Evolutionary conservation across 225 moss, liverwort and hornwort species (phyloP), one percentile per base, ranked within the genome.

Genomic region (Ulota crispa): DNA sequence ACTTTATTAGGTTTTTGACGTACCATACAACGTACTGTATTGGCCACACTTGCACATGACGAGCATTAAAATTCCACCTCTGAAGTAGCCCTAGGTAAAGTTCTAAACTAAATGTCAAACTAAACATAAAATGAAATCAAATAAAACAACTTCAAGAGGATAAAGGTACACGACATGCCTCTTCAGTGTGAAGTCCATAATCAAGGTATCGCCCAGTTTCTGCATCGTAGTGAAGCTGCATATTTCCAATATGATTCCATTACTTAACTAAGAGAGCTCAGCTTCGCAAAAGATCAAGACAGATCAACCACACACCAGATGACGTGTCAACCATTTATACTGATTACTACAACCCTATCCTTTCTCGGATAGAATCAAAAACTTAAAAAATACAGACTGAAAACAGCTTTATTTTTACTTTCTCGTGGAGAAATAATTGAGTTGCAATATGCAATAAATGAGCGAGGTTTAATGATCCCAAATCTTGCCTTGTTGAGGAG

Each of bases 101-200:
- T 26, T 74, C 39, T 57, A 74, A 11, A 6, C 26, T 52, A 47
- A 47, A 52, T 18, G 5, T 77, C 39, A 74, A 57, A 39, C 0
- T 26, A 39, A 74, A 74, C 3, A 74, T 3, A 26, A 16, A 43
- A 42, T 42, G 37, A 66, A 37, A 66, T 11, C 5, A 39, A 36
- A 37, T 37, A 23, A 66, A 66, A 39, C 21, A 21, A 36, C 37
- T 66, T 66, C 20, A 37, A 37, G 37, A 66, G 66, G 66, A 66
- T n/a, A 56, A n/a, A 41, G 63, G 50, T 55, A 53, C 2, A 28
- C 20, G 34, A 77, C 85, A 56, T 85, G 87, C 95, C 93, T 91
- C 83, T 83, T 96, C 94, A 75, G 92, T 88, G 63, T 96, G 96
- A 69, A 92, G 84, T 74, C 96, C 96, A 76, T 84, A 96, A 78